phyloP scores from a whole-genome alignment of 192 early-diverging fungal genomes.

The Coemansia guatemalensis region DNA sequence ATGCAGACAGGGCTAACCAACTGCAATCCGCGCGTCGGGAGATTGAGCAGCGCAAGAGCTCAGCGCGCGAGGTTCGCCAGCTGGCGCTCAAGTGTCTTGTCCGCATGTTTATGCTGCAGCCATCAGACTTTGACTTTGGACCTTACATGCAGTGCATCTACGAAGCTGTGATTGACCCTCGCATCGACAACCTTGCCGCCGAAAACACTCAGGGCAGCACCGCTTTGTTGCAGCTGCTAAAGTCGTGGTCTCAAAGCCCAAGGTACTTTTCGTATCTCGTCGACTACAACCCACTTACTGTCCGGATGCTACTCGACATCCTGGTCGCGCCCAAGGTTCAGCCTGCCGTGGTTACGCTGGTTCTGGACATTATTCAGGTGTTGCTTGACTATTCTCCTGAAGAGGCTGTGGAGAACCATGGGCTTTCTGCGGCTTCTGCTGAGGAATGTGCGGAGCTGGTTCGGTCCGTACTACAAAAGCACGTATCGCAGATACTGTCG shows the following conservation, averaged over 20 bases:
- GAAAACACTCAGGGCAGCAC: slow-evolving; percentile 92
- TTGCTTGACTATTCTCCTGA: slow-evolving; percentile 56
- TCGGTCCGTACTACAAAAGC: slow-evolving; percentile 15
- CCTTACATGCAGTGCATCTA: slow-evolving; percentile 80
- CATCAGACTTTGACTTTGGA: slow-evolving; percentile 69
- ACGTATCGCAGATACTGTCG: slow-evolving; percentile 40
- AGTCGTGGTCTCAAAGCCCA: slow-evolving; percentile 69
- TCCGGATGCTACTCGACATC: slow-evolving; percentile 71
- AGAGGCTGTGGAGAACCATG: slow-evolving; percentile 48
- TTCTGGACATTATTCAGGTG: slow-evolving; percentile 74
- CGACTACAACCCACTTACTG: slow-evolving; percentile 59
- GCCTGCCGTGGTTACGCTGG: slow-evolving; percentile 64
- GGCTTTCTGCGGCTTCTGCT: slow-evolving; percentile 25
- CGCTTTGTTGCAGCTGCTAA: slow-evolving; percentile 73
- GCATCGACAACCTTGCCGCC: slow-evolving; percentile 65
- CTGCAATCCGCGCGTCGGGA: slow-evolving; percentile 8
- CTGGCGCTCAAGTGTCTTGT: slow-evolving; percentile 72
- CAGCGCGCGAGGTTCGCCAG: slow-evolving; percentile 57
- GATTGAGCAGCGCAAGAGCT: slow-evolving; percentile 23
- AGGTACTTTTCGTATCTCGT: slow-evolving; percentile 68
- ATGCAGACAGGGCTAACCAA: neutral
- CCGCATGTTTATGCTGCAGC: slow-evolving; percentile 65
- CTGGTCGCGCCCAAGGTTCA: slow-evolving; percentile 80
- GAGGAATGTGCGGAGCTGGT: slow-evolving; percentile 20
- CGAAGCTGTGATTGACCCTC: slow-evolving; percentile 63